Percentiles rank a stretch among this genome's conserved stretches.
Conservation (phyloP, 805 yeast genomes). For the Debaryomyces castellii region DNA sequence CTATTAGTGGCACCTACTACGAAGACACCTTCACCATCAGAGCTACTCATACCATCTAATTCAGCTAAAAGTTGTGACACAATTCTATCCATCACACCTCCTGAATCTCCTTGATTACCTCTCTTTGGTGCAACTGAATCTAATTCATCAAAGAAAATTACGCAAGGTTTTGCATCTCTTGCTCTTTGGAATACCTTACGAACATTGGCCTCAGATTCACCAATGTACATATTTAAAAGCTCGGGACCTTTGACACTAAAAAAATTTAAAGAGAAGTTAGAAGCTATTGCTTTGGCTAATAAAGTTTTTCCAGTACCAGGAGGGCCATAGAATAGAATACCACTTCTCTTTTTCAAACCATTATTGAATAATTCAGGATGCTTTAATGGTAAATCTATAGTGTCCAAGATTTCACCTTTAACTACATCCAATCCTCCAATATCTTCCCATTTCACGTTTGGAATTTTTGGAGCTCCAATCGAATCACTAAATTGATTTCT, state of each 20-base stretch:
- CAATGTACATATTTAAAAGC: slow-evolving; percentile 93
- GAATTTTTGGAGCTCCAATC: slow-evolving; percentile 95
- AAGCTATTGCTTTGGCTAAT: slow-evolving; percentile 95
- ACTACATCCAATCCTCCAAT: slow-evolving; percentile 93
- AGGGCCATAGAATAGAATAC: slow-evolving; percentile 94
- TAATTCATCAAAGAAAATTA: slow-evolving; percentile 93
- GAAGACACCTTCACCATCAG: slow-evolving; percentile 75
- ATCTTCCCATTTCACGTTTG: slow-evolving; percentile 94
- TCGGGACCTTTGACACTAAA: slow-evolving; percentile 98
- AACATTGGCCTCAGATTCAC: slow-evolving; percentile 97
- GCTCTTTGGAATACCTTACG: slow-evolving; percentile 92
- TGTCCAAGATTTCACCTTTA: slow-evolving; percentile 89
- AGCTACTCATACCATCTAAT: slow-evolving; percentile 92
- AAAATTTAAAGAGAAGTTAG: slow-evolving; percentile 89
- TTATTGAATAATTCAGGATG: slow-evolving; percentile 86
- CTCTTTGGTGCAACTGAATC: slow-evolving; percentile 98
- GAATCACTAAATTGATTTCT: slow-evolving; percentile 88
- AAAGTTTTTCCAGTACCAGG: slow-evolving; percentile 98
- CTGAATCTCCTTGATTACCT: slow-evolving; percentile 98
- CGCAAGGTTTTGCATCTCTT: slow-evolving; percentile 96
- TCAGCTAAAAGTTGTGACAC: slow-evolving; percentile 95
- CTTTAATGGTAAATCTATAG: slow-evolving; percentile 92
- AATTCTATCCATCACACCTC: slow-evolving; percentile 98
- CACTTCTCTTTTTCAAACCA: slow-evolving; percentile 92
- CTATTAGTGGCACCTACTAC: slow-evolving; percentile 99